Evolutionary conservation across 1,139 yeast species (phyloP).

Genomic region (Geotrichum restrictum): DNA sequence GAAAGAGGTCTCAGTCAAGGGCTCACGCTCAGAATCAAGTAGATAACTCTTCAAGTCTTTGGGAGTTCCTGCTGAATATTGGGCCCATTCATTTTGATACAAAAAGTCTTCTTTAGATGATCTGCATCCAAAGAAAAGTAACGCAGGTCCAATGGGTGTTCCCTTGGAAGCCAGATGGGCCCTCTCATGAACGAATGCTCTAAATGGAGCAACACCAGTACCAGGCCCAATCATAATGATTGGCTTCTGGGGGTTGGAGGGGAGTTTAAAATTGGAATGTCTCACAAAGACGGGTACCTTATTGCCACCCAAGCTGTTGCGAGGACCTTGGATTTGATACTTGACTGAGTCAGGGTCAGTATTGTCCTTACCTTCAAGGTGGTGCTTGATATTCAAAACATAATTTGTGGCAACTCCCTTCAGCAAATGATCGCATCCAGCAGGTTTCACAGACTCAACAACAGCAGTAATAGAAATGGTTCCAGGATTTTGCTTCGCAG

Average conservation of each 20-base stretch:
- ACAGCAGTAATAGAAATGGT: conserved; percentile 77
- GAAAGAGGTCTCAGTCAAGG: conserved; percentile 27
- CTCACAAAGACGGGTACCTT: conserved; percentile 89
- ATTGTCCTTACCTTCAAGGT: conserved; percentile 49
- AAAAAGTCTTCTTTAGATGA: conserved; percentile 68
- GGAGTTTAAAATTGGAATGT: conserved; percentile 90
- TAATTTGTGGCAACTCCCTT: conserved; percentile 92
- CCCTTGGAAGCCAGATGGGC: conserved; percentile 53
- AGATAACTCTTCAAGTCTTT: conserved; percentile 51
- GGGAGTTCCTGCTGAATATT: conserved; percentile 36
- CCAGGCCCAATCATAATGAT: conserved; percentile 96
- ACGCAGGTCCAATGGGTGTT: conserved; percentile 62
- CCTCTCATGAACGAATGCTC: conserved; percentile 88
- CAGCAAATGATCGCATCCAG: conserved; percentile 46
- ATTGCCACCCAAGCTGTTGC: conserved; percentile 41
- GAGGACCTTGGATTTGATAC: conserved; percentile 80
- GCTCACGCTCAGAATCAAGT: conserved; percentile 42
- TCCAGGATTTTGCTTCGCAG: conserved; percentile 72
- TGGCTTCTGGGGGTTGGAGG: conserved; percentile 80
- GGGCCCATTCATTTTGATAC: conserved; percentile 78
- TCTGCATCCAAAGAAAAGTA: conserved; percentile 87
- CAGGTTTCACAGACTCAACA: conserved; percentile 64
- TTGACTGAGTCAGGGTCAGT: conserved; percentile 44
- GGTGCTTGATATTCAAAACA: conserved; percentile 64
- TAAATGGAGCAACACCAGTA: conserved; percentile 96